Base-by-base conservation (phyloP, 768 basidiomycete genomes). In the Tubosaeta sp. region DNA sequence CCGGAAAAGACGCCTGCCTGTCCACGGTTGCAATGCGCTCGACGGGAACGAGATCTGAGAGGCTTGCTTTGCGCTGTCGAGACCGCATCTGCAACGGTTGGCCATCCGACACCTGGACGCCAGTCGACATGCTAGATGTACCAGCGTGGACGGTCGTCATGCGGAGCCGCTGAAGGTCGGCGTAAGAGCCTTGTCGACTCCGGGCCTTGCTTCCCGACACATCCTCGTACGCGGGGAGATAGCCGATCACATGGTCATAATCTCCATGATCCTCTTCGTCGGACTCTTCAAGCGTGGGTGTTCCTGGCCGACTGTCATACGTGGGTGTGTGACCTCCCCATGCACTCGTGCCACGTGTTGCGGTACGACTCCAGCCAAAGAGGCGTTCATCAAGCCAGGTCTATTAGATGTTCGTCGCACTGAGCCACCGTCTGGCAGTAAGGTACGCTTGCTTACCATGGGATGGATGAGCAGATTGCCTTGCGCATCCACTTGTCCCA, bases 321-420 rank as follows among this genome's bases (percentile, higher is more conserved):
- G 69, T 79, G 34, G 68, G 71, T 21, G 73, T 72, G 35, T 68
- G 65, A 16, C 82, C 87, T 29, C 81, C 81, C 92, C 91, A 94
- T n/a, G 83, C 90, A 60, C 86, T 90, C 3, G 90, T 90, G n/a
- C 91, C 89, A 43, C 80, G 82, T 44, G 71, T 73, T 1, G 88
- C 79, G 58, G 86, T 90, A 47, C 81, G 77, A 67, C 83, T 84
- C 93, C 90, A 95, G 39, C 93, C 94, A 64, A 95, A 96, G 22
- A 96, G 77, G 8, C 90, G 84, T 69, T 95, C 94, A 66, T 96
- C 93, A 14, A 95, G 78, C 92, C 92, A 95, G 13, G 87, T 84
- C 74, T 82, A 62, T 24, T 43, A 36, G 27, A 27, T n/a, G 50
- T 40, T 22, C 41, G 35, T 30, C 35, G 29, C 21, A 27, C 51